Evolutionary conservation across 2,329 filamentous ascomycete species (phyloP).

Genomic region (Botrytis elliptica): DNA sequence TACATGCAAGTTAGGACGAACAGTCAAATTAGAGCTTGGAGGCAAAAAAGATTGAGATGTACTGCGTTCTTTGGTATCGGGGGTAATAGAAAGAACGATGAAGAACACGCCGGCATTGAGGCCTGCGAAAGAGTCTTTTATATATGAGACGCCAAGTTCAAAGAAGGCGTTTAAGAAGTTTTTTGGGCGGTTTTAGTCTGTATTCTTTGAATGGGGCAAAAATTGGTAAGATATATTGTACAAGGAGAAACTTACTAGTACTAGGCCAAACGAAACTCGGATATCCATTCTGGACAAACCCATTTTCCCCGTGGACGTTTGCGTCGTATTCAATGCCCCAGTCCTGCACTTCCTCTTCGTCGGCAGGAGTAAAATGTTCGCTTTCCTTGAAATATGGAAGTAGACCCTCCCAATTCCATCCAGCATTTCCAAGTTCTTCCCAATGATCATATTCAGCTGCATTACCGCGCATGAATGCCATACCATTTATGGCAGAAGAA

Average conservation of each 20-base stretch:
- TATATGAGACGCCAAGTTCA: slow-evolving; percentile 41
- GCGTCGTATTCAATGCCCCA: slow-evolving; percentile 26
- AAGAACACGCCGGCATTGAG: slow-evolving; percentile 9
- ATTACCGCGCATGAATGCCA: slow-evolving; percentile 31
- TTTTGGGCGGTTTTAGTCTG: slow-evolving; percentile 31
- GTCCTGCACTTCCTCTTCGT: not conserved
- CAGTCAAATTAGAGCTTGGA: not conserved
- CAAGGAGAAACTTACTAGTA: not conserved
- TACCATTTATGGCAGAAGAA: slow-evolving; percentile 39
- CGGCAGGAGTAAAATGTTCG: slow-evolving; percentile 11
- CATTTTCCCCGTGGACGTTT: slow-evolving; percentile 27
- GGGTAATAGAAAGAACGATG: not conserved
- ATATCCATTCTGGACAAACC: slow-evolving; percentile 1
- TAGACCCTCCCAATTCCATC: slow-evolving; percentile 42
- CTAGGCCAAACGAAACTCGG: slow-evolving; percentile 15
- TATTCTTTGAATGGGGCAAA: slow-evolving; percentile 36
- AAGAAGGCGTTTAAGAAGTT: slow-evolving; percentile 42
- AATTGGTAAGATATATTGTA: not conserved
- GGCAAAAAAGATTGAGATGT: slow-evolving; percentile 11
- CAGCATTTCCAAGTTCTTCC: slow-evolving; percentile 43
- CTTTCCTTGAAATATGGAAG: slow-evolving; percentile 36
- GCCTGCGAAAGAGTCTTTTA: slow-evolving; percentile 36
- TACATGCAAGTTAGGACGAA: slow-evolving; percentile 13
- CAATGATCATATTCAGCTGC: slow-evolving; percentile 42
- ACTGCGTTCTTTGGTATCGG: not conserved